Base-by-base conservation (phyloP, 1,139 yeast species). In the Candida sanyaensis region DNA sequence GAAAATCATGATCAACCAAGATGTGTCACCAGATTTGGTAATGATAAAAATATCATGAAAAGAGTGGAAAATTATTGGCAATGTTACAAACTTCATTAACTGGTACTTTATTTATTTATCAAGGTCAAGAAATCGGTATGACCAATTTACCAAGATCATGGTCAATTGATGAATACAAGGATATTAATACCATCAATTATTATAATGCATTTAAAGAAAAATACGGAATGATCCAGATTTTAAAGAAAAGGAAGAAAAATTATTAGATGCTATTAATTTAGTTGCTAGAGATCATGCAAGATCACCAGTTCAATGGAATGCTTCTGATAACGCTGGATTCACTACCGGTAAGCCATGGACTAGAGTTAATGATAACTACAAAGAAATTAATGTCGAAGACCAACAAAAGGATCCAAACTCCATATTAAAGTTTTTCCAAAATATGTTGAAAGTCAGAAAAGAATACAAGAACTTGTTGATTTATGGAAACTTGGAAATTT, bases 1-100 rank as follows among this genome's bases (percentile, higher is more conserved):
- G 86, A 81, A 61, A 81, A 81, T 59, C 86, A 81, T 58, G 86
- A 81, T 62, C 83, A 78, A 54, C 78, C 85, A 10, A 69, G 86
- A 55, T 67, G 75, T 23, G 71, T 80, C 29, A 65, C 83, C 12
- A 69, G 85, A 54, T 80, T 80, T 55, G 83, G 80, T 41, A 69
- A 75, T 58, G 72, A 69, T 43, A 57, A 71, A 66, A 69, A 17
- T 63, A 70, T 47, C 64, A 61, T 52, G 12, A 9, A 1, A 58
- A 64, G 48, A 71, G 80, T 30, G 80, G 80, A 23, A 80, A 81
- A 59, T 64, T 80, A 61, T 60, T 81, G 52, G 70, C 83, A 5
- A 55, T 77, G 48, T 64, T 81, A 57, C 74, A 75, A 55, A 55
- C 73, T 10, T 56, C 81, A 5, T 69, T 79, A 55, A 75, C 83